These are phyloP conservation scores for Podaxis carcinomalis DNA, from an alignment of 768 basidiomycete species.

Conservation along the genomic window DNA sequence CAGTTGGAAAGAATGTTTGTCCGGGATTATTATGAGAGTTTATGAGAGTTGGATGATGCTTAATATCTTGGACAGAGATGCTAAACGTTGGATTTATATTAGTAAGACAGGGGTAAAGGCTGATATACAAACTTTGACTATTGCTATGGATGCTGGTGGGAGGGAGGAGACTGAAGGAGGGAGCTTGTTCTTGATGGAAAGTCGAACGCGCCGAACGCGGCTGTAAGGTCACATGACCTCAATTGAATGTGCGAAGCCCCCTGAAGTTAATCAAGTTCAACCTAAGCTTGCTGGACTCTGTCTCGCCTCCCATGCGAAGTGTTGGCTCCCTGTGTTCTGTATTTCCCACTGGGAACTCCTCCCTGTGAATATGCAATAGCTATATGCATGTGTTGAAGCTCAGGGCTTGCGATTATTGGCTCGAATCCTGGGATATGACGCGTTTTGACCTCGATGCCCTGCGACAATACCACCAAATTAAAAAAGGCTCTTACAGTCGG, in stretches of 20 bases:
- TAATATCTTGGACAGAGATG: not conserved
- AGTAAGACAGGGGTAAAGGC: not conserved
- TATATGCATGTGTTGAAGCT: no score
- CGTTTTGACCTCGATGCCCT: not conserved
- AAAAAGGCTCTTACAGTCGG: not conserved
- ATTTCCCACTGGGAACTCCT: not conserved
- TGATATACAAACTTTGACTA: constrained; percentile 7
- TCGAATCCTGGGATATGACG: no score
- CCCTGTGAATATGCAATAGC: not conserved
- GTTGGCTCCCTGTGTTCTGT: not conserved
- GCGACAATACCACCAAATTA: not conserved
- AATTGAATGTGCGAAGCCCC: not conserved
- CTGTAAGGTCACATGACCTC: constrained; percentile 8
- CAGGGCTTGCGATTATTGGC: no score
- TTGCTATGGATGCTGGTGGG: not conserved
- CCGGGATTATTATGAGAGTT: not conserved
- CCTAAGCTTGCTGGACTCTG: not conserved
- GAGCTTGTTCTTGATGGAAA: not conserved
- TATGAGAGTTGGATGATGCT: not conserved
- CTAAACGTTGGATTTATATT: not conserved
- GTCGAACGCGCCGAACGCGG: not conserved
- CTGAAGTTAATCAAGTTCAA: not conserved
- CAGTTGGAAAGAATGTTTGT: not conserved
- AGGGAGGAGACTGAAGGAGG: not conserved
- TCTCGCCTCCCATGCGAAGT: not conserved